phyloP scores from a whole-genome alignment of 805 yeast species.

The Candida saitoana region DNA sequence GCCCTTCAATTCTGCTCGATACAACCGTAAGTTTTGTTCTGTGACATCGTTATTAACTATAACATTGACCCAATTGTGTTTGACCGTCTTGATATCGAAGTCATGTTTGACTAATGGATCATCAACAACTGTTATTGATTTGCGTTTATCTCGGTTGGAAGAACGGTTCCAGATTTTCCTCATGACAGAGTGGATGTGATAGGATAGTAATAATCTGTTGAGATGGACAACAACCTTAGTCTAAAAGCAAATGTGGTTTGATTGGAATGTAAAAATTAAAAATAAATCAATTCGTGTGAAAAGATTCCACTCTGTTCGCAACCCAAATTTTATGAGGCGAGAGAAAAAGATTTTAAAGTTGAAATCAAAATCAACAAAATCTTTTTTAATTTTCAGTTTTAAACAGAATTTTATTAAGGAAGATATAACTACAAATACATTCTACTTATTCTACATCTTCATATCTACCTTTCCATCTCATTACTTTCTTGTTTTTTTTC shows the following conservation, averaged over 20 bases:
- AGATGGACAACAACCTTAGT: no score
- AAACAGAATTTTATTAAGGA: no score
- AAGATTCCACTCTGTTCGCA: neutral
- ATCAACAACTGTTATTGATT: conserved; percentile 28
- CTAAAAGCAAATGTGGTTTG: no score
- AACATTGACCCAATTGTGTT: conserved; percentile 37
- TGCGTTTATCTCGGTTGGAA: conserved; percentile 4
- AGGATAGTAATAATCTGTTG: no score
- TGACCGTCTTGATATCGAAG: conserved; percentile 27
- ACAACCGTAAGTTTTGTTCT: conserved; percentile 42
- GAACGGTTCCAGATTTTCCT: conserved; percentile 5
- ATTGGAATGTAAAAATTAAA: no score
- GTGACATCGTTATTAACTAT: conserved; percentile 28
- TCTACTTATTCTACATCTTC: no score
- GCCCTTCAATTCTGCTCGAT: conserved; percentile 67
- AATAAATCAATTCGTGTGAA: no score
- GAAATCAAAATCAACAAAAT: neutral
- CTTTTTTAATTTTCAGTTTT: no score
- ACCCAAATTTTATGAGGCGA: neutral
- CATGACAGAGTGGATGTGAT: neutral
- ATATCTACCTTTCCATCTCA: neutral
- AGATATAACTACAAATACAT: no score
- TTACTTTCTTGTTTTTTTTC: neutral
- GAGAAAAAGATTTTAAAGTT: neutral
- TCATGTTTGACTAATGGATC: conserved; percentile 31